These are phyloP conservation scores for Fonsecaea nubica DNA, from an alignment of 2,329 filamentous ascomycete species.

Conservation along the genomic window DNA sequence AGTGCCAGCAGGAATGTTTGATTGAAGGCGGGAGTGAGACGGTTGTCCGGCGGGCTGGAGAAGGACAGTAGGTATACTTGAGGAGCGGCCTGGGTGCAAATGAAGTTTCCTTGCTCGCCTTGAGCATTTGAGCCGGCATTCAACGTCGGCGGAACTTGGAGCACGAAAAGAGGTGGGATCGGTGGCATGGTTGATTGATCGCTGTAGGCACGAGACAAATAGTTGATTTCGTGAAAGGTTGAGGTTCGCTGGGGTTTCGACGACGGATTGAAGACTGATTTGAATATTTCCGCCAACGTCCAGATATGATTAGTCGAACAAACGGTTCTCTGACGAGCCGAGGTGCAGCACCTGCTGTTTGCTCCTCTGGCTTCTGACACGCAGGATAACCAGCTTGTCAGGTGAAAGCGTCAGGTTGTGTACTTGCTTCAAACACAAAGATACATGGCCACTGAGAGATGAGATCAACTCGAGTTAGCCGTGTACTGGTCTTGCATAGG, in stretches of 20 bases:
- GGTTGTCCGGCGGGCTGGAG: conserved; percentile 75
- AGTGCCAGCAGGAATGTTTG: conserved; percentile 71
- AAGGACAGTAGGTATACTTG: conserved; percentile 76
- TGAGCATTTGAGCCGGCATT: conserved; percentile 40
- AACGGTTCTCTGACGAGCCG: conserved; percentile 2
- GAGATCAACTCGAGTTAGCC: not conserved
- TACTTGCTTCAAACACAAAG: not conserved
- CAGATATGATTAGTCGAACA: conserved; percentile 17
- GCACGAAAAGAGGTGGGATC: conserved; percentile 60
- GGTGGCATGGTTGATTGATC: conserved; percentile 26
- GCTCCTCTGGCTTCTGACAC: not conserved
- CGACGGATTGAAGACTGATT: not conserved
- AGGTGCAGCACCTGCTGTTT: not conserved
- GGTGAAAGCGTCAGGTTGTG: not conserved
- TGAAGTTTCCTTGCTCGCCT: conserved; percentile 58
- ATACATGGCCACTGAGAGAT: not conserved
- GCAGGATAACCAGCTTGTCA: no score
- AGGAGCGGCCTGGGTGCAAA: conserved; percentile 66
- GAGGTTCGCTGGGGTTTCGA: not conserved
- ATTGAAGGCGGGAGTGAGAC: conserved; percentile 73
- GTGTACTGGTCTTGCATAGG: not conserved
- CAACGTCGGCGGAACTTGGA: conserved; percentile 59
- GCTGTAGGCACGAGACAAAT: not conserved
- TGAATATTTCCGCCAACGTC: not conserved
- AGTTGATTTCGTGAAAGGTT: not conserved